phyloP scores from a whole-genome alignment of 768 basidiomycete species.

The Suillus subaureus region DNA sequence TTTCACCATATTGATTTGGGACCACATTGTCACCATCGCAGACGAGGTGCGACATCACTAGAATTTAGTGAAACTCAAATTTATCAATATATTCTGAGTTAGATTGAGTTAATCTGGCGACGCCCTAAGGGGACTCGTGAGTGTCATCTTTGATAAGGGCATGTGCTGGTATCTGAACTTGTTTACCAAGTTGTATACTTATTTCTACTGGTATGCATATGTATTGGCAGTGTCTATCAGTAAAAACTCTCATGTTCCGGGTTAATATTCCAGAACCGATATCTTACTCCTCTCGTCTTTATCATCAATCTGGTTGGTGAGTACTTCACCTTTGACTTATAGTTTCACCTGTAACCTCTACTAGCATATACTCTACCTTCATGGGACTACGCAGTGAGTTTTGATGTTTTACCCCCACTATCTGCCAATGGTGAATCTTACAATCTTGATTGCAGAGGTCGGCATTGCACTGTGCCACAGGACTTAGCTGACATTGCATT shows the following conservation, averaged over 20 bases:
- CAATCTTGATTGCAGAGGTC: neutral
- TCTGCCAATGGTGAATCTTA: slow-evolving; percentile 4
- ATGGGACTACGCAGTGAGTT: slow-evolving; percentile 14
- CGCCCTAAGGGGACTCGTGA: slow-evolving; percentile 28
- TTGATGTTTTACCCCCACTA: neutral
- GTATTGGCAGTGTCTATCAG: neutral
- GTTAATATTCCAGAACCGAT: slow-evolving; percentile 51
- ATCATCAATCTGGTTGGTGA: slow-evolving; percentile 51
- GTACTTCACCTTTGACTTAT: neutral
- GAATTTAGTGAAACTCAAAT: neutral
- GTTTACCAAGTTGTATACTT: slow-evolving; percentile 32
- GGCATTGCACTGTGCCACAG: neutral
- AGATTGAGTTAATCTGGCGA: slow-evolving; percentile 38
- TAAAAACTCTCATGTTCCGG: neutral
- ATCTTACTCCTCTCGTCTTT: slow-evolving; percentile 64
- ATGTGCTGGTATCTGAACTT: slow-evolving; percentile 34
- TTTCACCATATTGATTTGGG: slow-evolving; percentile 50
- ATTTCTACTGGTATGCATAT: slow-evolving; percentile 34
- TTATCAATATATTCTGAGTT: neutral
- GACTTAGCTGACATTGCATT: neutral
- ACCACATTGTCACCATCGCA: slow-evolving; percentile 34
- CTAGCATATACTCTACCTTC: slow-evolving; percentile 20
- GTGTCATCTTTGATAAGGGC: slow-evolving; percentile 37
- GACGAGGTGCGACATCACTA: slow-evolving; percentile 31
- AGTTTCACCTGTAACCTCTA: neutral